Percentiles rank a stretch among this genome's conserved stretches.
Evolutionary conservation across 2,329 filamentous ascomycete species (phyloP).

Genomic region (Cadophora luteo-olivacea): DNA sequence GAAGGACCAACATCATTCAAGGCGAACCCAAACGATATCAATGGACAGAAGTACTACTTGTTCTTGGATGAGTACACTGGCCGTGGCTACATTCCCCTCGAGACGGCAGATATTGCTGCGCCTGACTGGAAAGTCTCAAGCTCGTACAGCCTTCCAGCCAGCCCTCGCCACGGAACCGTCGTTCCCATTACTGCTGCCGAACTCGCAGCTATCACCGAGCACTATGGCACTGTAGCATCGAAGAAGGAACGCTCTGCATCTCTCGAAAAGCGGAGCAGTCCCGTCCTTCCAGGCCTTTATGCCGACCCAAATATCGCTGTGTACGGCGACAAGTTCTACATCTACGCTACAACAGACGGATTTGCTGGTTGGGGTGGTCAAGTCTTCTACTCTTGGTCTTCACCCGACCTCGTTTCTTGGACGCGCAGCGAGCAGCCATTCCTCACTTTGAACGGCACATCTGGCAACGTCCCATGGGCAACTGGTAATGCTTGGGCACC

Average conservation of each 20-base stretch:
- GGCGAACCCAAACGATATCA: constrained; percentile 17
- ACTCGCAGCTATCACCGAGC: constrained; percentile 11
- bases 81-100: constrained; percentile 23
- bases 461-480: constrained; percentile 22
- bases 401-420: constrained; percentile 18
- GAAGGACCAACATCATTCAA: constrained; percentile 24
- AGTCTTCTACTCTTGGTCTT: constrained; percentile 20
- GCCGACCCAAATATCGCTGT: constrained; percentile 21
- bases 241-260: constrained; percentile 5
- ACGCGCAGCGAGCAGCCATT: constrained; percentile 15
- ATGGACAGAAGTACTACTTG: constrained; percentile 22
- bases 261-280: neutral
- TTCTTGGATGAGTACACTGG: constrained; percentile 21
- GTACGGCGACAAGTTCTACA: constrained; percentile 17
- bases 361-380: constrained; percentile 18
- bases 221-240: constrained; percentile 11
- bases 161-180: constrained; percentile 21
- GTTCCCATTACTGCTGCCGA: constrained; percentile 19
- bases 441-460: constrained; percentile 18
- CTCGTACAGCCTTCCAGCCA: constrained; percentile 14
- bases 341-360: constrained; percentile 21
- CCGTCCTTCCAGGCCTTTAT: constrained; percentile 10
- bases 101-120: constrained; percentile 14
- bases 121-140: constrained; percentile 20
- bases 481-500: constrained; percentile 23